These are phyloP conservation scores for Candida sp. DNA, from an alignment of 1,139 yeast species.

Conservation along the genomic window DNA sequence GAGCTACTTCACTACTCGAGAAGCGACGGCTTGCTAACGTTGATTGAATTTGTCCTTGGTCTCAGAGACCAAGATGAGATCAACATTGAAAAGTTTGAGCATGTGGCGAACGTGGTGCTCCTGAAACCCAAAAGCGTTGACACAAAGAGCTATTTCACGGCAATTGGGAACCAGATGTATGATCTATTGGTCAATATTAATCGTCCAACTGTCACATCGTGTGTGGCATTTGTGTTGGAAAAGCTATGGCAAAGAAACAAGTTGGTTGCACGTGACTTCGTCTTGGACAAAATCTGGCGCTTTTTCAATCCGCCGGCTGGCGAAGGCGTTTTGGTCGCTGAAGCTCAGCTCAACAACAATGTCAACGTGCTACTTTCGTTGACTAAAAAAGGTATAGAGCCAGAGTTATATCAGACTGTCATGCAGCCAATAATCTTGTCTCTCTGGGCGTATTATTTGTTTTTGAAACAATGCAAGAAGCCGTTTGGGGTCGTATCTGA, in stretches of 20 bases:
- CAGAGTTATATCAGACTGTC: constrained; percentile 44
- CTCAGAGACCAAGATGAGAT: constrained; percentile 75
- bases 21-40: constrained; percentile 66
- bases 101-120: constrained; percentile 64
- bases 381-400: constrained; percentile 52
- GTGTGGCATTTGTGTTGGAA: constrained; percentile 59
- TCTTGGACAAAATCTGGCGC: constrained; percentile 53
- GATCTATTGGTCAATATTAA: constrained; percentile 61
- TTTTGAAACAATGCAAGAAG: constrained; percentile 43
- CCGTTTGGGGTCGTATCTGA: constrained; percentile 48
- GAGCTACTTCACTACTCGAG: constrained; percentile 56
- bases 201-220: constrained; percentile 62
- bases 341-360: constrained; percentile 58
- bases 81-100: constrained; percentile 64
- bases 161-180: constrained; percentile 63
- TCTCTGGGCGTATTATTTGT: constrained; percentile 68
- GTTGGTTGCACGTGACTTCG: constrained; percentile 60
- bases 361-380: constrained; percentile 71
- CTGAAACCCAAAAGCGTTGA: constrained; percentile 60
- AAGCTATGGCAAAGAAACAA: constrained; percentile 57
- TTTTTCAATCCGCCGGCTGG: constrained; percentile 38
- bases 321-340: constrained; percentile 28
- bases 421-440: constrained; percentile 49
- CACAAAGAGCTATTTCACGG: constrained; percentile 53
- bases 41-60: constrained; percentile 81